Conservation (phyloP, 345 rosid species). For the Schrenkiella parvula region DNA sequence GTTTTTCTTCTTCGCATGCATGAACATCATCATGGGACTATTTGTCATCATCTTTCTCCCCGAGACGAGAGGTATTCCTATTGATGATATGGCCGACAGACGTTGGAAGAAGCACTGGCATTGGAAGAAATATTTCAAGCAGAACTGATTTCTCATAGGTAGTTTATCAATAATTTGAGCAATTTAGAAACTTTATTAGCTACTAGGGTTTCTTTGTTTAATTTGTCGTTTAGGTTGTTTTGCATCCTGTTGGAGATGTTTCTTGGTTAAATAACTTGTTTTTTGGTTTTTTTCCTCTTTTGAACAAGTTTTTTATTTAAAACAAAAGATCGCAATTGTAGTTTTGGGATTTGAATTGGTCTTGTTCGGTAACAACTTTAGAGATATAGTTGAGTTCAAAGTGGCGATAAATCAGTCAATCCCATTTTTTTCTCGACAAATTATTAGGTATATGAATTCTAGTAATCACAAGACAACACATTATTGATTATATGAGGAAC, state of each 20-base stretch:
- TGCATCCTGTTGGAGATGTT: background rate
- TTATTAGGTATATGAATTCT: no score
- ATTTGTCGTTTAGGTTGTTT: background rate
- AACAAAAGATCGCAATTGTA: no score
- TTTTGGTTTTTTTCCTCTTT: background rate
- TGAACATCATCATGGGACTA: constrained; percentile 53
- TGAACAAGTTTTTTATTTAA: background rate
- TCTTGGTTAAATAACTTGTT: background rate
- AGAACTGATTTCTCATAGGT: background rate
- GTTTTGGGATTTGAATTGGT: background rate
- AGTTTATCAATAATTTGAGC: background rate
- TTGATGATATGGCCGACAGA: constrained; percentile 49
- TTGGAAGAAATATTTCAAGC: constrained; percentile 40
- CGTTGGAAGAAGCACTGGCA: constrained; percentile 55
- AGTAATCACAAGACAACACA: no score
- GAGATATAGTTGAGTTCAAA: no score
- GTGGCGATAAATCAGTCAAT: no score
- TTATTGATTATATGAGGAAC: no score
- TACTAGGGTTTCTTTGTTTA: background rate
- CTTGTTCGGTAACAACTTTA: background rate
- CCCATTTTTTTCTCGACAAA: no score
- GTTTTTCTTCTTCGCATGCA: constrained; percentile 56
- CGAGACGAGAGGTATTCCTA: constrained; percentile 57
- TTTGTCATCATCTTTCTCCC: constrained; percentile 44
- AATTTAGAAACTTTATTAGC: background rate